Percentiles rank a stretch among this genome's conserved stretches.
Conservation (phyloP, 2,329 filamentous ascomycete species). For the Incumbomyces delicatus region DNA sequence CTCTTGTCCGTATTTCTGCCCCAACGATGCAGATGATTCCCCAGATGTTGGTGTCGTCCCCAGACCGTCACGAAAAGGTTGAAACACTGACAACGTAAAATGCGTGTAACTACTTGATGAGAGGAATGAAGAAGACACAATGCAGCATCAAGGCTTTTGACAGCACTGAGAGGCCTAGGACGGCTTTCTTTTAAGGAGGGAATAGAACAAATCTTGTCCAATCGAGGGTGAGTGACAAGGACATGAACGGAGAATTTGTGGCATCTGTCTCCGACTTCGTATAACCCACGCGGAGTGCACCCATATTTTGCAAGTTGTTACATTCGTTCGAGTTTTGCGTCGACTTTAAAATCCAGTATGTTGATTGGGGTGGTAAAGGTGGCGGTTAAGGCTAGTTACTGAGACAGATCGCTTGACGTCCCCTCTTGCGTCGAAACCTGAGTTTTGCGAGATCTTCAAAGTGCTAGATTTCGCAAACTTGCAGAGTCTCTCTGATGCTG, state of each 20-base stretch:
- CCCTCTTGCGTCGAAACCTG: no score
- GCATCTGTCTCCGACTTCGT: not conserved
- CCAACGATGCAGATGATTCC: conserved; percentile 10
- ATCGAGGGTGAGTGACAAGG: not conserved
- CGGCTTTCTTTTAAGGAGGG: not conserved
- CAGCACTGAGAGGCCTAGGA: no score
- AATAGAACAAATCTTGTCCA: conserved; percentile 1
- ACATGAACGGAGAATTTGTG: not conserved
- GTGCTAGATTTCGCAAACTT: no score
- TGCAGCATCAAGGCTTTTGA: no score
- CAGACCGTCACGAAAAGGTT: not conserved
- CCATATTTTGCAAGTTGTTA: not conserved
- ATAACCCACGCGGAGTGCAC: not conserved
- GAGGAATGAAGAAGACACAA: no score
- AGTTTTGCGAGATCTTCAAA: no score
- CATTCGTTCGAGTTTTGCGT: not conserved
- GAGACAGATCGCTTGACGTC: no score
- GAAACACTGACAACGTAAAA: conserved; percentile 5
- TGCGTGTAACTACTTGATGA: not conserved
- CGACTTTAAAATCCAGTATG: not conserved
- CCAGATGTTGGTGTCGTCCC: conserved; percentile 6
- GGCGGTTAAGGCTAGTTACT: no score
- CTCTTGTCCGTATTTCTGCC: conserved; percentile 1
- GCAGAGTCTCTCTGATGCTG: no score
- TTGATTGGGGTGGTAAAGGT: not conserved